Conservation (phyloP, 2,329 filamentous ascomycete species). For the Arthroderma sp. region DNA sequence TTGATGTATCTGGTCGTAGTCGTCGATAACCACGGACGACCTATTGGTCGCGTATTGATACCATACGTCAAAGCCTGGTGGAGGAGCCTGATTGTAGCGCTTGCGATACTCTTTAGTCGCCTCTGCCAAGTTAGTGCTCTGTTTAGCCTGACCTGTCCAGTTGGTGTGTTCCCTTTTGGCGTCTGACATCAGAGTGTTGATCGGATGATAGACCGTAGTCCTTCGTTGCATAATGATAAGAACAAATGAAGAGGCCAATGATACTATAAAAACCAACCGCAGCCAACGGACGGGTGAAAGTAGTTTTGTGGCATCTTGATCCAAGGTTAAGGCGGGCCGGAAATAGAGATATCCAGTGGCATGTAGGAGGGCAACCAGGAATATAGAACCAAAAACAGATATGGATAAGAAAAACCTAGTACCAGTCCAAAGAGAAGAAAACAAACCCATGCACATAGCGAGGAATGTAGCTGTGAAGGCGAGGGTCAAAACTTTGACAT, state of each 20-base stretch:
- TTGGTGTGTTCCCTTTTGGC: slow-evolving; percentile 35
- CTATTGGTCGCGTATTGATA: slow-evolving; percentile 42
- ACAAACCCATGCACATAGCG: slow-evolving; percentile 20
- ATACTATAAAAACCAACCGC: slow-evolving; percentile 25
- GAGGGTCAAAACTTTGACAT: slow-evolving; percentile 27
- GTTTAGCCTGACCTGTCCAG: slow-evolving; percentile 36
- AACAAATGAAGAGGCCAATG: slow-evolving; percentile 31
- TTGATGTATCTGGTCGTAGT: slow-evolving; percentile 46
- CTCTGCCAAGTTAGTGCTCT: slow-evolving; percentile 35
- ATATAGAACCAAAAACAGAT: no score
- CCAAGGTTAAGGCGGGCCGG: slow-evolving; percentile 15
- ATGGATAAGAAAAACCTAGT: no score
- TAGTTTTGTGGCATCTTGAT: slow-evolving; percentile 19
- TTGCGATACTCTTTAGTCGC: slow-evolving; percentile 39
- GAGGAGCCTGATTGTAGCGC: slow-evolving; percentile 42
- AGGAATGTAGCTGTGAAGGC: slow-evolving; percentile 25
- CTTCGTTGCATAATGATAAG: slow-evolving; percentile 30
- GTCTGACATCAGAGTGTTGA: slow-evolving; percentile 41
- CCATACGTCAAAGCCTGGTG: slow-evolving; percentile 48
- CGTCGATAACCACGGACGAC: slow-evolving; percentile 43
- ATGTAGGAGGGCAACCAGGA: slow-evolving; percentile 15
- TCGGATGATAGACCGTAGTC: slow-evolving; percentile 37
- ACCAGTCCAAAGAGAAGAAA: slow-evolving; percentile 19
- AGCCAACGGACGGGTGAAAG: slow-evolving; percentile 19
- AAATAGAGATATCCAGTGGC: slow-evolving; percentile 19